These are phyloP conservation scores for Russula virescens DNA, from an alignment of 768 basidiomycete species.

Conservation along the genomic window DNA sequence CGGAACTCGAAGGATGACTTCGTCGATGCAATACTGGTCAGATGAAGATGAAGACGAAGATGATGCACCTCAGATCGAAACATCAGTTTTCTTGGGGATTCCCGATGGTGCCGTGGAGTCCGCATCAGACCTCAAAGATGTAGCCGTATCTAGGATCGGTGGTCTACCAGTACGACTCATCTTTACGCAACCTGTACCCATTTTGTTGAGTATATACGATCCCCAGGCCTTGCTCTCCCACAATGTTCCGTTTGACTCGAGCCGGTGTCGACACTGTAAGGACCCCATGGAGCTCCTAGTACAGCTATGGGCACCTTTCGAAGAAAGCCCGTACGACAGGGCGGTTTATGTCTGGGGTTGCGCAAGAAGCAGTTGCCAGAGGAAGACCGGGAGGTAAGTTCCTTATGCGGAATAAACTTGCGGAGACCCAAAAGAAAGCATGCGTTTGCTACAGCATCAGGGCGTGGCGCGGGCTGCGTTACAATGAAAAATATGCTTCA, in stretches of 20 bases:
- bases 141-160: conserved; percentile 83
- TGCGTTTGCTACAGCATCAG: conserved; percentile 50
- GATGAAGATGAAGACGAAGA: conserved; percentile 64
- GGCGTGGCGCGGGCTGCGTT: conserved; percentile 72
- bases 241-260: conserved; percentile 57
- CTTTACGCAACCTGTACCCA: conserved; percentile 42
- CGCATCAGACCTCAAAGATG: conserved; percentile 58
- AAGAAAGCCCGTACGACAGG: conserved; percentile 78
- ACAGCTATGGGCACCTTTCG: conserved; percentile 88
- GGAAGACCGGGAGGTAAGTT: conserved; percentile 70
- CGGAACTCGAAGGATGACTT: conserved; percentile 35
- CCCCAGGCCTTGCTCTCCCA: conserved; percentile 64
- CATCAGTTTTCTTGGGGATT: conserved; percentile 70
- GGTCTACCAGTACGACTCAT: conserved; percentile 79
- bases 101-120: conserved; percentile 67
- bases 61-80: conserved; percentile 49
- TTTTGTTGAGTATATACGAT: conserved; percentile 37
- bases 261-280: conserved; percentile 66
- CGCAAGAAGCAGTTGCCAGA: conserved; percentile 61
- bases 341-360: conserved; percentile 86
- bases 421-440: neutral
- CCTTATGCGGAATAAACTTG: conserved; percentile 4
- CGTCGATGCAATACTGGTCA: conserved; percentile 58
- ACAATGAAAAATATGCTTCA: conserved; percentile 67
- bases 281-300: conserved; percentile 74